A percentile compares a stretch with the other conserved stretches of the same genome.
These are phyloP conservation scores for Blastomyces percursus DNA, from an alignment of 2,329 filamentous ascomycete genomes.

Conservation along the genomic window DNA sequence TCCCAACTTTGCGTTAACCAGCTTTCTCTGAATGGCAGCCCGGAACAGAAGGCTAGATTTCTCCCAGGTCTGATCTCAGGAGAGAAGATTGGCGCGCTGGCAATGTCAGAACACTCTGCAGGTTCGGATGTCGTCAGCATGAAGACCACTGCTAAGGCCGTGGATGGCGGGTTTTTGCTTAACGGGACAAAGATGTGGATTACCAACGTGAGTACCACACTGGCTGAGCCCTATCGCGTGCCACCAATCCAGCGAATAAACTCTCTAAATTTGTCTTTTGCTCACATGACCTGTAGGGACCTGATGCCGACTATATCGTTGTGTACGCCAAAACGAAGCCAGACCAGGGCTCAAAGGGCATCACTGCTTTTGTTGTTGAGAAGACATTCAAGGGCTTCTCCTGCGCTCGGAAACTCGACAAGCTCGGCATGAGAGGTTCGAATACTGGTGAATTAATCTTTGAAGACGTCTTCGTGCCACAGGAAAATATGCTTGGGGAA, in stretches of 20 bases:
- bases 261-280: neutral
- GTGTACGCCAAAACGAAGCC: constrained; percentile 96
- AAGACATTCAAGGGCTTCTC: constrained; percentile 61
- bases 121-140: constrained; percentile 93
- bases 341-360: constrained; percentile 70
- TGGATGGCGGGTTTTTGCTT: constrained; percentile 74
- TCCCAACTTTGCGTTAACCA: constrained; percentile 96
- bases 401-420: constrained; percentile 84
- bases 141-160: constrained; percentile 70
- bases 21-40: constrained; percentile 73
- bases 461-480: constrained; percentile 79
- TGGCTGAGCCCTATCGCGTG: neutral
- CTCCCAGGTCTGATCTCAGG: constrained; percentile 74
- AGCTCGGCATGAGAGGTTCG: constrained; percentile 94
- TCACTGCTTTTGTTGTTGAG: constrained; percentile 88
- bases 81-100: constrained; percentile 71
- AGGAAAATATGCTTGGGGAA: constrained; percentile 66
- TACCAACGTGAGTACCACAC: constrained; percentile 55
- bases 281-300: constrained; percentile 40
- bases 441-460: constrained; percentile 94
- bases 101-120: constrained; percentile 87
- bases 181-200: constrained; percentile 99
- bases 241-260: neutral
- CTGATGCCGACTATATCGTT: constrained; percentile 82
- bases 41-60: constrained; percentile 67